Base-by-base conservation (phyloP, 768 basidiomycete species). In the Naganishia kalamii region DNA sequence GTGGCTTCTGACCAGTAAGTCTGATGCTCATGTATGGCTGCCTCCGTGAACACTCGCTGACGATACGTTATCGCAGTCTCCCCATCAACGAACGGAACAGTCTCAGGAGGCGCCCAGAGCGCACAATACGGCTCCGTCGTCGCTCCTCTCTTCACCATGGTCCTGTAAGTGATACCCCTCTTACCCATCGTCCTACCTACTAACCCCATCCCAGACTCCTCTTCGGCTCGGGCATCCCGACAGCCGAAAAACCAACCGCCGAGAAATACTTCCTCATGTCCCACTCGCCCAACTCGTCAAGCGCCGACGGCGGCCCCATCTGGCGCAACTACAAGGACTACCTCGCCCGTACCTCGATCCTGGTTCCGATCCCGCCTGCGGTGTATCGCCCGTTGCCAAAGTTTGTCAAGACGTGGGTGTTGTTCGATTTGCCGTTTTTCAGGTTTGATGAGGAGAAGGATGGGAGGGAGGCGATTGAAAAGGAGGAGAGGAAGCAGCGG, bases 191-290 rank as follows among this genome's bases (percentile, higher is more conserved):
- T 6, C 27, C n/a, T 25, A 10, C 8, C 44, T 61, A 4, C 12
- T 40, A 10, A 3, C 21, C 12, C 43, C 29, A 12, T 40, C 37
- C 15, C 47, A 71, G 70, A 12, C 66, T 77, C 6, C 81, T 88
- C 79, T 87, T 87, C 77, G 84, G 80, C 5, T 86, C 85, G 12
- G 87, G 87, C 10, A 71, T 88, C n/a, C 87, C 86, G 0, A 84
- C 85, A 0, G 85, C 85, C 4, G 86, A 87, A 74, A 86, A 86
- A 73, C 85, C 85, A 1, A 82, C 83, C 43, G 86, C 85, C 0
- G 83, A 83, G 71, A 81, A 80, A 67, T 86, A 82, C 72, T 87
- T 82, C 76, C 77, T 85, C 33, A 78, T 85, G 73, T 79, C 82
- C 12, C 74, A 84, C 68, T 62, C 60, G 1, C 43, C 51, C 23